Base-by-base conservation (phyloP, 495 filamentous ascomycete genomes). In the Lasiosphaeris hirsuta region DNA sequence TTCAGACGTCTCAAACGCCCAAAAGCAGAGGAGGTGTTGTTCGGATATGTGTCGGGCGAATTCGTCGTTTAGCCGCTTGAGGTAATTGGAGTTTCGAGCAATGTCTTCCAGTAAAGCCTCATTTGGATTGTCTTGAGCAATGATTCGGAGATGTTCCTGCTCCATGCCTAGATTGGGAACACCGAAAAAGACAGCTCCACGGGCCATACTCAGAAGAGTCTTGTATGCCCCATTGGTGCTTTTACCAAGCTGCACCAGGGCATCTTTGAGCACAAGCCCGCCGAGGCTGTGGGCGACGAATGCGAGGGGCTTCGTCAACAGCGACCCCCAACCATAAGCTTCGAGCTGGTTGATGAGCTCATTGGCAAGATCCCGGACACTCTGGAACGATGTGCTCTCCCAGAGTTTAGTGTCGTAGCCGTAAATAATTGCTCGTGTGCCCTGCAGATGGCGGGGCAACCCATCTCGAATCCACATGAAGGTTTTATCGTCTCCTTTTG, bases 131-230 rank as follows among this genome's bases (percentile, higher is more conserved):
- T 55, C 53, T 44, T 61, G 51, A 10, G 65, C 64, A 40, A 69
- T 63, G 9, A 57, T 56, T 4, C 35, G 39, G 10, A 71, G 57
- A 50, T 61, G 60, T 1, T 46, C 39, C 10, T 57, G 43, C 36
- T 66, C 57, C 61, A 71, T 71, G 43, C 68, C 68, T n/a, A 57
- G 43, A 42, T 50, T 65, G 0, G 68, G 68, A 3, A 71, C 68
- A 18, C 68, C 68, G 34, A 71, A 69, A 41, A 67, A 67, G 10
- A 71, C 45, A 9, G 57, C 64, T 10, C 68, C 68, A 43, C 40
- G 58, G 3, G 69, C 39, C 1, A 47, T 38, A 18, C 55, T 37
- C 5, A 61, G 51, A n/a, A 62, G 15, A 30, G n/a, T 23, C 7
- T 47, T 9, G 17, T 23, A 47, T 18, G 15, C 7, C 44, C 11